Evolutionary conservation across 306 rosid genomes (phyloP).

Genomic region (Rosa rugosa): DNA sequence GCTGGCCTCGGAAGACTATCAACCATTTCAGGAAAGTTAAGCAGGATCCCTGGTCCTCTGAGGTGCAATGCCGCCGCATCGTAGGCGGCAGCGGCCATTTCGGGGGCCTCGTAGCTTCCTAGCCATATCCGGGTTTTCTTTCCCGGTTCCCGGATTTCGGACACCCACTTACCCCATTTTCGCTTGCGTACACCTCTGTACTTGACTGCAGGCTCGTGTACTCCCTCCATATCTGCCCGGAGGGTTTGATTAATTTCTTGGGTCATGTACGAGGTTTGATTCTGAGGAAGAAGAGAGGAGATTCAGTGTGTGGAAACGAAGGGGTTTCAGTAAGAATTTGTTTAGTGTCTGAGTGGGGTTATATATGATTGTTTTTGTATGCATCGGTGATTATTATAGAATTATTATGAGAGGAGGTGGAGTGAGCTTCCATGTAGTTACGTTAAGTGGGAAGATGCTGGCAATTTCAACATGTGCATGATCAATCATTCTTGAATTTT

Average conservation of each 20-base stretch:
- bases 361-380: not conserved
- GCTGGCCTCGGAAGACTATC: constrained; percentile 53
- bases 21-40: constrained; percentile 67
- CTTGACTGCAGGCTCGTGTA: constrained; percentile 5
- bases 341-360: not conserved
- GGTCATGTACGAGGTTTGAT: not conserved
- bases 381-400: not conserved
- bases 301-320: not conserved
- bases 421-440: constrained; percentile 56
- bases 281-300: not conserved
- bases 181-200: constrained; percentile 78
- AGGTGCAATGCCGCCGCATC: constrained; percentile 83
- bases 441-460: constrained; percentile 63
- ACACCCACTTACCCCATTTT: constrained; percentile 97
- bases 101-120: constrained; percentile 69
- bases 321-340: not conserved
- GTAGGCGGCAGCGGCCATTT: constrained; percentile 92
- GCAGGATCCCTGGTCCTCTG: constrained; percentile 45
- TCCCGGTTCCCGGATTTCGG: constrained; percentile 85
- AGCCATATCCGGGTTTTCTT: constrained; percentile 84
- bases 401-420: not conserved
- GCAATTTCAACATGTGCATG: constrained; percentile 42
- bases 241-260: not conserved
- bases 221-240: constrained; percentile 25
- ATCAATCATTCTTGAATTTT: not conserved